These are phyloP conservation scores for Smittium mucronatum DNA, from an alignment of 371 early-diverging fungal species.

Conservation along the genomic window DNA sequence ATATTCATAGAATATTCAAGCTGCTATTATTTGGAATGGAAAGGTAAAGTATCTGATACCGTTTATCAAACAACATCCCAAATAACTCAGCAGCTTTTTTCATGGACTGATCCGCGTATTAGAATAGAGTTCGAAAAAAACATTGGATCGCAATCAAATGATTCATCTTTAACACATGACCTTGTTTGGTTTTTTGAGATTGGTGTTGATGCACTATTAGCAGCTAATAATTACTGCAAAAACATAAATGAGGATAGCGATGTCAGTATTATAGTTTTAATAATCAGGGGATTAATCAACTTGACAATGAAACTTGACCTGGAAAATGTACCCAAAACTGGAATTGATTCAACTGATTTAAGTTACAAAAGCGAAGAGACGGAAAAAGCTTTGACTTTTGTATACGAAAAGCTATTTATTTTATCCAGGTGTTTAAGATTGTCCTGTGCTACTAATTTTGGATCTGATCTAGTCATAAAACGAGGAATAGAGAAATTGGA, in stretches of 20 bases:
- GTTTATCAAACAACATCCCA: slow-evolving; percentile 24
- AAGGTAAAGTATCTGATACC: slow-evolving; percentile 14
- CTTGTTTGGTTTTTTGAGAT: slow-evolving; percentile 17
- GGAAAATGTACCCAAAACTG: slow-evolving; percentile 18
- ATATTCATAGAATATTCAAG: slow-evolving; percentile 21
- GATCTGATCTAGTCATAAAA: neutral
- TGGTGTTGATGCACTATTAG: slow-evolving; percentile 23
- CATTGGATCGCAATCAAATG: slow-evolving; percentile 2
- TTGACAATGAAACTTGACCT: slow-evolving; percentile 25
- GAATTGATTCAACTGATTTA: neutral
- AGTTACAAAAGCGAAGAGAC: neutral
- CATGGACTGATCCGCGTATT: slow-evolving; percentile 34
- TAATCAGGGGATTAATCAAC: slow-evolving; percentile 22
- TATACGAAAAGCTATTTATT: neutral
- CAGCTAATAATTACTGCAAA: slow-evolving; percentile 18
- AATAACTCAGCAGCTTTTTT: slow-evolving; percentile 28
- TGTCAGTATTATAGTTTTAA: neutral
- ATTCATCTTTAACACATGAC: slow-evolving; percentile 16
- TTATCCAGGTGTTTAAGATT: neutral
- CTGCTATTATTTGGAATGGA: slow-evolving; percentile 19
- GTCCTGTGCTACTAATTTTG: neutral
- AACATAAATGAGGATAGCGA: neutral
- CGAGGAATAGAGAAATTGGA: neutral
- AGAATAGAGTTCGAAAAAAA: slow-evolving; percentile 25
- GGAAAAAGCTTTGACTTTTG: neutral